Evolutionary conservation across 805 yeast genomes (phyloP).

Genomic region (Lipomyces yamanashiensis): DNA sequence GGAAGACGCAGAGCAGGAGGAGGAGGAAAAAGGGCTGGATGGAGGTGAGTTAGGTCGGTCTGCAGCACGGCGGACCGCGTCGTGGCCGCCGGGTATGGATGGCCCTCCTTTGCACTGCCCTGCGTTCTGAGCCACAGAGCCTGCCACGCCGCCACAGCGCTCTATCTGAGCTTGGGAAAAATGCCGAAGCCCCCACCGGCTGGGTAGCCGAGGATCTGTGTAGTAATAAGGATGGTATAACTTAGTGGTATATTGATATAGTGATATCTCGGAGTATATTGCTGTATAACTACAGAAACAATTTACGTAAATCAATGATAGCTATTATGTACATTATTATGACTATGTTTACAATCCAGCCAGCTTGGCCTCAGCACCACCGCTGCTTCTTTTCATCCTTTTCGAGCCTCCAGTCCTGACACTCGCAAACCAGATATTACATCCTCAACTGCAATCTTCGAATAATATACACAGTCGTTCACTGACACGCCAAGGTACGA

Average conservation of each 20-base stretch:
- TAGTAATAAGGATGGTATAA: not conserved
- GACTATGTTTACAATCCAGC: not conserved
- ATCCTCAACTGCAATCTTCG: constrained; percentile 31
- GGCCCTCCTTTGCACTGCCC: constrained; percentile 1
- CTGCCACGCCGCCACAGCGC: not conserved
- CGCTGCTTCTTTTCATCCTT: not conserved
- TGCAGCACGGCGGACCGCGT: not conserved
- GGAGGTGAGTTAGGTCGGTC: constrained; percentile 3
- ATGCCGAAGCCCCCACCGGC: not conserved
- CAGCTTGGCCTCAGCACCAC: not conserved
- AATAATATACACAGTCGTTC: constrained; percentile 32
- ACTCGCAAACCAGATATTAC: constrained; percentile 20
- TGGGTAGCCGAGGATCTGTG: not conserved
- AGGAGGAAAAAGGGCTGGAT: not conserved
- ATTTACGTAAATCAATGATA: not conserved
- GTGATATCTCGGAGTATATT: too few relatives aligned
- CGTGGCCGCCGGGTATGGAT: not conserved
- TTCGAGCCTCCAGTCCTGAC: constrained; percentile 25
- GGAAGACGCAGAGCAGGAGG: not conserved
- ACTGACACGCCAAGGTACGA: constrained; percentile 32
- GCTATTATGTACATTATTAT: not conserved
- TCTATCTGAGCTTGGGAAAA: not conserved
- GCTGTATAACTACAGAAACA: too few relatives aligned
- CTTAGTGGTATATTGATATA: too few relatives aligned
- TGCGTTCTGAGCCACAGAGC: not conserved